These are phyloP conservation scores for Aureobasidium sp. DNA, from an alignment of 2,329 filamentous ascomycete species.

Conservation along the genomic window DNA sequence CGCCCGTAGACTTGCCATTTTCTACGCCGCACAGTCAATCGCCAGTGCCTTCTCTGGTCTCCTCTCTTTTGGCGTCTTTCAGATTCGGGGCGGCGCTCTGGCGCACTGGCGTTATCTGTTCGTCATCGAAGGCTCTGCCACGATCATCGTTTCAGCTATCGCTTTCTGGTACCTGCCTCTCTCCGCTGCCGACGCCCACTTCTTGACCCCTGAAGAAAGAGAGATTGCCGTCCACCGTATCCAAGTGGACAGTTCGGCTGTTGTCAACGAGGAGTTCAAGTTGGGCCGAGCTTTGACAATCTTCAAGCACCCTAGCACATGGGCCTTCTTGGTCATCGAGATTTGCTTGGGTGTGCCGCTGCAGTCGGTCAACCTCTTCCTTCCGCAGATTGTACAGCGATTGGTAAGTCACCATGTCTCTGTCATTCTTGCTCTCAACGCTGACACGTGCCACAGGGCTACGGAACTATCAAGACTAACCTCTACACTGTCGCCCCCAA, in stretches of 20 bases:
- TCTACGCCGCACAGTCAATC: slow-evolving; percentile 70
- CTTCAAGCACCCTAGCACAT: slow-evolving; percentile 49
- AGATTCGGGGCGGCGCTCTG: slow-evolving; percentile 45
- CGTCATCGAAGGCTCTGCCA: slow-evolving; percentile 52
- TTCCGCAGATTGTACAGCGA: slow-evolving; percentile 51
- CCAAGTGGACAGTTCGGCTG: slow-evolving; percentile 64
- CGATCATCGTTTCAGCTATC: slow-evolving; percentile 53
- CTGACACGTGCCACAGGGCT: slow-evolving; percentile 28
- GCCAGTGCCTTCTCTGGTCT: slow-evolving; percentile 60
- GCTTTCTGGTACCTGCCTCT: slow-evolving; percentile 63
- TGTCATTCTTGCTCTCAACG: background rate
- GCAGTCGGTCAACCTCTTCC: slow-evolving; percentile 50
- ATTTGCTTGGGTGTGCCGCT: slow-evolving; percentile 54
- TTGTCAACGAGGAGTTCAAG: slow-evolving; percentile 51
- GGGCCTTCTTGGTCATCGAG: slow-evolving; percentile 50
- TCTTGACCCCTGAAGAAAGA: slow-evolving; percentile 60
- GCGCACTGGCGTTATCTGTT: slow-evolving; percentile 60
- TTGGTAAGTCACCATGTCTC: slow-evolving; percentile 24
- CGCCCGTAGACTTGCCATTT: slow-evolving; percentile 62
- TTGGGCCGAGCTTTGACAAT: slow-evolving; percentile 47
- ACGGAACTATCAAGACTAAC: slow-evolving; percentile 60
- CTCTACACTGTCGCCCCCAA: slow-evolving; percentile 78
- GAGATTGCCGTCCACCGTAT: slow-evolving; percentile 65
- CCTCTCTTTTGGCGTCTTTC: slow-evolving; percentile 55
- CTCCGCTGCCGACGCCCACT: slow-evolving; percentile 56